These are phyloP conservation scores for Eucalyptus sp. DNA, from an alignment of 345 rosid genomes.

Conservation along the genomic window DNA sequence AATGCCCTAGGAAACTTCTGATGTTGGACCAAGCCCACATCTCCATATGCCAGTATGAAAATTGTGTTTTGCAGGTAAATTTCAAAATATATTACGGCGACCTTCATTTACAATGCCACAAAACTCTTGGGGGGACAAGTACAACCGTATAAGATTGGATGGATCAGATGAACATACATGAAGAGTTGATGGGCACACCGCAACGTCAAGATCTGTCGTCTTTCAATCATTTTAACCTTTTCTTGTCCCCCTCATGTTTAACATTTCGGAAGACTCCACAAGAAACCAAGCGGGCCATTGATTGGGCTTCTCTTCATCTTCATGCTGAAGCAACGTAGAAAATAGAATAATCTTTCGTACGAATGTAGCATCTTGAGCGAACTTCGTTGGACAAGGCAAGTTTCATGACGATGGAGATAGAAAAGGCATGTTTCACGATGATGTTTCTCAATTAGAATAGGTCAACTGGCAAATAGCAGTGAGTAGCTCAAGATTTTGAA, in stretches of 20 bases:
- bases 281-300: neutral
- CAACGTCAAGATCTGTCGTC: neutral
- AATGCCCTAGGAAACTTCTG: neutral
- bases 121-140: neutral
- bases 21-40: neutral
- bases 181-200: neutral
- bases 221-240: too few relatives aligned
- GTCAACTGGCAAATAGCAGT: fast-evolving
- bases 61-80: neutral
- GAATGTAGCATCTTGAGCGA: too few relatives aligned
- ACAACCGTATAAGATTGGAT: neutral
- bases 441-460: too few relatives aligned
- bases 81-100: neutral
- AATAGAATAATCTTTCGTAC: too few relatives aligned
- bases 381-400: too few relatives aligned
- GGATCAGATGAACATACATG: neutral
- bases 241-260: too few relatives aligned
- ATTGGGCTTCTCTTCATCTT: too few relatives aligned
- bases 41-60: neutral
- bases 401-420: too few relatives aligned
- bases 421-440: too few relatives aligned
- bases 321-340: too few relatives aligned
- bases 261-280: neutral
- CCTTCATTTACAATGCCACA: neutral
- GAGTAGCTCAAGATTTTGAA: fast-evolving